Evolutionary conservation across 768 basidiomycete species (phyloP).

Genomic region (Piloderma croceum): DNA sequence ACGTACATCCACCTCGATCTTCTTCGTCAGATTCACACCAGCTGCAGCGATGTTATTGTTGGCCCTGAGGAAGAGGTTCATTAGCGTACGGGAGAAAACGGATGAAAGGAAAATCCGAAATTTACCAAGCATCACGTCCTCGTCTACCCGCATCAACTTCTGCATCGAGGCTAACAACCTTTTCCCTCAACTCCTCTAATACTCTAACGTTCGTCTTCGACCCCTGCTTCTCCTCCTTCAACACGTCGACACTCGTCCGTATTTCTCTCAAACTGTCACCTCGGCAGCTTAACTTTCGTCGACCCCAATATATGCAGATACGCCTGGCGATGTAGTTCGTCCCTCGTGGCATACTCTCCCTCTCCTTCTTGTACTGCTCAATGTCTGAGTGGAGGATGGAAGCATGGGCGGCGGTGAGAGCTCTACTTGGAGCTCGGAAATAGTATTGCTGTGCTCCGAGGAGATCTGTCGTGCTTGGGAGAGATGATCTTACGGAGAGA

Average conservation of each 20-base stretch:
- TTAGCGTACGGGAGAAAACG: no score
- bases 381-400: slow-evolving; percentile 16
- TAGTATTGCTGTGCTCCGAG: slow-evolving; percentile 47
- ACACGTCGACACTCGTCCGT: slow-evolving; percentile 56
- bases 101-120: no score
- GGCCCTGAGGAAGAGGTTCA: no score
- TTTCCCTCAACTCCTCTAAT: slow-evolving; percentile 51
- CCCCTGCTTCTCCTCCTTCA: slow-evolving; percentile 67
- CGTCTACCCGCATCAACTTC: slow-evolving; percentile 55
- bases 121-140: slow-evolving; percentile 58
- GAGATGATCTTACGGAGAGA: no score
- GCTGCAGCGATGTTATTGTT: slow-evolving; percentile 28
- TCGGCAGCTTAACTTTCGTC: slow-evolving; percentile 50
- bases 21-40: slow-evolving; percentile 15
- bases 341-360: slow-evolving; percentile 58
- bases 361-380: no score
- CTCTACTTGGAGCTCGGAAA: no score
- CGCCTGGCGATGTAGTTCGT: slow-evolving; percentile 53
- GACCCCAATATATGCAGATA: no score
- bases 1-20: slow-evolving; percentile 36
- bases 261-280: slow-evolving; percentile 55
- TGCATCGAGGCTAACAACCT: slow-evolving; percentile 52
- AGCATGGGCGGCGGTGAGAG: slow-evolving; percentile 32
- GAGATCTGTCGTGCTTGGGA: slow-evolving; percentile 34
- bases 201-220: slow-evolving; percentile 48